Evolutionary conservation across 2,329 filamentous ascomycete genomes (phyloP).

Genomic region (Botrytis cinerea): DNA sequence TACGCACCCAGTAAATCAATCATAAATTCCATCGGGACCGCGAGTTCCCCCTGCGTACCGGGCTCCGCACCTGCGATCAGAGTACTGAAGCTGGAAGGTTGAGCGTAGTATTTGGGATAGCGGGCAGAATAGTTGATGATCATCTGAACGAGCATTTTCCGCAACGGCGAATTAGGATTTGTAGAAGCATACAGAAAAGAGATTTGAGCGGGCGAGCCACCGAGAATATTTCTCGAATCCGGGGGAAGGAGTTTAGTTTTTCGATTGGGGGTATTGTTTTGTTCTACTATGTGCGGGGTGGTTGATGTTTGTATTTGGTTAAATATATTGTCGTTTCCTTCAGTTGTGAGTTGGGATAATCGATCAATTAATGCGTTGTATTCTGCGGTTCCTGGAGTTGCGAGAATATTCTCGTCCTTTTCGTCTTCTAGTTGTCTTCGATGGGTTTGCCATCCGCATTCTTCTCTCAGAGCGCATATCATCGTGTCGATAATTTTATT

Average conservation of each 20-base stretch:
- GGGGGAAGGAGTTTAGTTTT: neutral
- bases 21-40: neutral
- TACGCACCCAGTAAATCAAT: neutral
- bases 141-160: neutral
- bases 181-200: neutral
- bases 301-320: neutral
- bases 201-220: neutral
- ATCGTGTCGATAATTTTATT: neutral
- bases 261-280: neutral
- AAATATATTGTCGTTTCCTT: neutral
- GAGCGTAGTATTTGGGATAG: neutral
- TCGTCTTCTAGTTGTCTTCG: neutral
- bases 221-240: neutral
- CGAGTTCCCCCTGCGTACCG: accelerated
- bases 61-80: neutral
- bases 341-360: neutral
- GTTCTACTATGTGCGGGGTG: neutral
- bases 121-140: neutral
- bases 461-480: neutral
- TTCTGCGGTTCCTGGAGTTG: neutral
- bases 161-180: neutral
- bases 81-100: neutral
- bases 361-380: neutral
- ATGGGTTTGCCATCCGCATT: neutral
- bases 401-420: neutral